phyloP scores from a whole-genome alignment of 768 basidiomycete genomes.

The Strobilomyces dryophilus region DNA sequence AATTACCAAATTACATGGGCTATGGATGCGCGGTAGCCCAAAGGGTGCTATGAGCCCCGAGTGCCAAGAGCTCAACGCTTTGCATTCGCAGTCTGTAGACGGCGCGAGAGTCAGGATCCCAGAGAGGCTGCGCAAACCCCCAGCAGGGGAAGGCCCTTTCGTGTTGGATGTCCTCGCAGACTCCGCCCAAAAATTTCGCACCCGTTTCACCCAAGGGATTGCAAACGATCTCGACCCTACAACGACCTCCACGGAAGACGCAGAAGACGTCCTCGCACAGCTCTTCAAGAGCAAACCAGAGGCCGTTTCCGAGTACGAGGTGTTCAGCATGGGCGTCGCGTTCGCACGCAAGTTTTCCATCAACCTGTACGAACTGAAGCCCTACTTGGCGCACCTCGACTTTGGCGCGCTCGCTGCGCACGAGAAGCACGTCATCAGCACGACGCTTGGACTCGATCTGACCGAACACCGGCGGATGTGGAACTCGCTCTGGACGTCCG shows the following conservation, averaged over 20 bases:
- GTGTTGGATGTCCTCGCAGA: conserved; percentile 51
- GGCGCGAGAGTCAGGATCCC: conserved; percentile 46
- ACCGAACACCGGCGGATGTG: conserved; percentile 49
- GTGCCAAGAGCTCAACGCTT: conserved; percentile 68
- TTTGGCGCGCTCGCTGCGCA: conserved; percentile 49
- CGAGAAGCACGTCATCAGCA: conserved; percentile 51
- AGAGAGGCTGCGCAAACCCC: conserved; percentile 42
- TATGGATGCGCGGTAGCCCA: conserved; percentile 54
- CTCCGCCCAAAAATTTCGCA: conserved; percentile 43
- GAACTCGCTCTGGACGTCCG: conserved; percentile 61
- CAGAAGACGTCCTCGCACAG: conserved; percentile 36
- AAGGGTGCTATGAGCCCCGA: conserved; percentile 57
- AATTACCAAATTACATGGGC: conserved; percentile 52
- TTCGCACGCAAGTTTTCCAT: conserved; percentile 42
- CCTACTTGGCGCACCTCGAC: conserved; percentile 50
- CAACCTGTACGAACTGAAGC: conserved; percentile 35
- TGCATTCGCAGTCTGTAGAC: conserved; percentile 68
- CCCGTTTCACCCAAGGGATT: conserved; percentile 34
- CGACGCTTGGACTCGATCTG: conserved; percentile 37
- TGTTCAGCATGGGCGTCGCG: conserved; percentile 47
- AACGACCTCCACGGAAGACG: conserved; percentile 35
- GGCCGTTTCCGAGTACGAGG: conserved; percentile 58
- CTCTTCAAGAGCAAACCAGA: conserved; percentile 50
- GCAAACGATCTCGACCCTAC: conserved; percentile 19
- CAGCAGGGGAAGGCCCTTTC: conserved; percentile 38